A percentile compares a stretch with the other conserved stretches of the same genome.
These are phyloP conservation scores for Yarrowia sp. DNA, from an alignment of 805 yeast genomes.

Conservation along the genomic window DNA sequence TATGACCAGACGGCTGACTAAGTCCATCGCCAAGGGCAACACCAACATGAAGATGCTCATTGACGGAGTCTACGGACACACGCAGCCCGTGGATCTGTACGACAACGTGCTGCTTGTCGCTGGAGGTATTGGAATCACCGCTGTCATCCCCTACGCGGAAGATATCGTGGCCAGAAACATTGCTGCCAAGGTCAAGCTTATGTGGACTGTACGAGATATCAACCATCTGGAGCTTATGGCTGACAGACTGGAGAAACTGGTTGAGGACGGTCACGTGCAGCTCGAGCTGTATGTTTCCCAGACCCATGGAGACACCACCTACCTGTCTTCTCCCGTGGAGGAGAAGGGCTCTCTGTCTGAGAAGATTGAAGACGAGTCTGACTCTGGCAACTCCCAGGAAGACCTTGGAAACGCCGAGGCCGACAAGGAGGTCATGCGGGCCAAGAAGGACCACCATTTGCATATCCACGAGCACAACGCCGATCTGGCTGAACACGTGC, in stretches of 20 bases:
- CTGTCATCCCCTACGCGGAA: conserved; percentile 58
- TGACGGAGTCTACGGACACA: conserved; percentile 69
- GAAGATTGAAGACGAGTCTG: conserved; percentile 8
- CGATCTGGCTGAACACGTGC: conserved; percentile 3
- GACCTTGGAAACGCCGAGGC: conserved; percentile 5
- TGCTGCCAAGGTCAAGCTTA: conserved; percentile 43
- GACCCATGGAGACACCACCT: conserved; percentile 8
- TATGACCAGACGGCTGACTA: conserved; percentile 55
- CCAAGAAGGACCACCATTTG: conserved; percentile 22
- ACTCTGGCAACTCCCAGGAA: conserved; percentile 14
- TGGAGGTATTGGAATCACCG: conserved; percentile 73
- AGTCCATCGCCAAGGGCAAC: conserved; percentile 46
- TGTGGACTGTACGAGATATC: conserved; percentile 47
- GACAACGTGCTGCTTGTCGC: conserved; percentile 60
- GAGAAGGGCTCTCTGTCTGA: conserved; percentile 5
- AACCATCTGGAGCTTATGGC: conserved; percentile 42
- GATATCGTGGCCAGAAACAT: conserved; percentile 42
- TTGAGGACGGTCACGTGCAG: conserved; percentile 48
- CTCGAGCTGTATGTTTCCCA: conserved; percentile 40
- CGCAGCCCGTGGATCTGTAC: conserved; percentile 57
- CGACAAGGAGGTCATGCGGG: conserved; percentile 19
- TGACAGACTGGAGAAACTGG: conserved; percentile 42
- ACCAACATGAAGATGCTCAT: conserved; percentile 55
- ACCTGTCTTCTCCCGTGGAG: conserved; percentile 7
- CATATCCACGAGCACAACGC: conserved; percentile 6